Base-by-base conservation (phyloP, 1,284 basidiomycete genomes). In the Agroathelia rolfsii region DNA sequence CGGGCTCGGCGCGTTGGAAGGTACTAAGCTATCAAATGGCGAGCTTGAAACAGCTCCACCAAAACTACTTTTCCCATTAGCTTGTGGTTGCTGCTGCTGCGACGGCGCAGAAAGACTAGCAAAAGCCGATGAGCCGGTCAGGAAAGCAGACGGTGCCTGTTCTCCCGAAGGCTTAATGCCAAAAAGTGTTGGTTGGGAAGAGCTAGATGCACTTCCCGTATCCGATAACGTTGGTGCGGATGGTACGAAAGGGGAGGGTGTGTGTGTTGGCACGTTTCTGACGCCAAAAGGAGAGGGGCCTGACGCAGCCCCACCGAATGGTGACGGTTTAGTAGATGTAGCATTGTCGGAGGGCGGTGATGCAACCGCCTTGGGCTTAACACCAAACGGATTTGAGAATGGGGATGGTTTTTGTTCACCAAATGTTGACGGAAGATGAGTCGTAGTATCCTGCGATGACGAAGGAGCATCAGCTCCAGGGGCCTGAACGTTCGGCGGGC, bases 11-110 rank as follows among this genome's bases (percentile, higher is more conserved):
- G 30, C 6, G 30, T n/a, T 7, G 30, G 20, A 6, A 2, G 16
- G 2, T 7, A 30, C 17, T 9, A 23, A 11, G 36, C 13, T 42
- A 43, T 6, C 43, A 45, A 30, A 55, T 52, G 1, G 43, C 52
- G 2, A 50, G 49, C 13, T 30, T 37, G 12, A 37, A 30, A 12
- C 20, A 13, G 11, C 32, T 14, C 20, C 12, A 22, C 29, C 11
- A n/a, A n/a, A n/a, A n/a, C n/a, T n/a, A n/a, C n/a, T n/a, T n/a
- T n/a, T n/a, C n/a, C n/a, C n/a, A n/a, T n/a, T n/a, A n/a, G n/a
- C n/a, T n/a, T n/a, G n/a, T 10, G 40, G 21, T 6, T 38, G 40
- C 31, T 44, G 47, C 18, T 38, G 32, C 35, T 45, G 48, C 6
- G 40, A 7, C 9, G 22, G 21, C 11, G 31, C 6, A 9, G 35